Evolutionary conservation across 805 yeast genomes (phyloP).

Genomic region (Candida coquimbonensis): DNA sequence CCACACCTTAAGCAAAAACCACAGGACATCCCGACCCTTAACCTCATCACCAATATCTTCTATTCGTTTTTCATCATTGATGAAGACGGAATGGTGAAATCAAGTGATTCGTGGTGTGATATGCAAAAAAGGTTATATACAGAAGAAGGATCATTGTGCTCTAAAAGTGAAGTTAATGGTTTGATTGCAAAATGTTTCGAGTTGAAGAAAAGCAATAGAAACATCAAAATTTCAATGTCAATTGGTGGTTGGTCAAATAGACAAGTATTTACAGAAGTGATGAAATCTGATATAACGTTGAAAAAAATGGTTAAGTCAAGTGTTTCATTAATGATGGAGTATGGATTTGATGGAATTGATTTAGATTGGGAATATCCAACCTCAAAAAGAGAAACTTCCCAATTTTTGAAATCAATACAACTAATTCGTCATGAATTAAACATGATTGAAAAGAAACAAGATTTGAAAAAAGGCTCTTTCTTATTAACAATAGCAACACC

Average conservation of each 20-base stretch:
- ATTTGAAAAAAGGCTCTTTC: conserved; percentile 24
- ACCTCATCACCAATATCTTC: conserved; percentile 55
- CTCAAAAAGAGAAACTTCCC: conserved; percentile 33
- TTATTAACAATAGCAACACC: conserved; percentile 74
- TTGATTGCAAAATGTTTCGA: conserved; percentile 39
- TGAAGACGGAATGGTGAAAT: conserved; percentile 43
- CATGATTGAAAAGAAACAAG: conserved; percentile 8
- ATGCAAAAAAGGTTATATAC: conserved; percentile 27
- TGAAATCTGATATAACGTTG: conserved; percentile 28
- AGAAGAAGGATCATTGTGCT: not conserved
- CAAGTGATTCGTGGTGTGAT: conserved; percentile 49
- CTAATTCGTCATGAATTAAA: not conserved
- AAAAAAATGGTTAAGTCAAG: conserved; percentile 47
- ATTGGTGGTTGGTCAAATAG: conserved; percentile 77
- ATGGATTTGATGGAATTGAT: conserved; percentile 85
- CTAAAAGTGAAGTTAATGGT: conserved; percentile 29
- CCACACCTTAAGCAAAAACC: conserved; percentile 49
- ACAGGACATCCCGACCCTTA: conserved; percentile 46
- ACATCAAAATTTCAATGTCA: conserved; percentile 57
- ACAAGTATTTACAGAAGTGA: conserved; percentile 30
- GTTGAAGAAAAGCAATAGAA: conserved; percentile 34
- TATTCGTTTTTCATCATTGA: conserved; percentile 72
- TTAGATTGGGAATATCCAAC: conserved; percentile 92
- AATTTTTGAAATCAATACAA: conserved; percentile 26
- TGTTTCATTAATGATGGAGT: conserved; percentile 37